Evolutionary conservation across 1,284 basidiomycete genomes (phyloP), one percentile per base, ranked within the genome.

Genomic region (Gymnopus androsaceus): DNA sequence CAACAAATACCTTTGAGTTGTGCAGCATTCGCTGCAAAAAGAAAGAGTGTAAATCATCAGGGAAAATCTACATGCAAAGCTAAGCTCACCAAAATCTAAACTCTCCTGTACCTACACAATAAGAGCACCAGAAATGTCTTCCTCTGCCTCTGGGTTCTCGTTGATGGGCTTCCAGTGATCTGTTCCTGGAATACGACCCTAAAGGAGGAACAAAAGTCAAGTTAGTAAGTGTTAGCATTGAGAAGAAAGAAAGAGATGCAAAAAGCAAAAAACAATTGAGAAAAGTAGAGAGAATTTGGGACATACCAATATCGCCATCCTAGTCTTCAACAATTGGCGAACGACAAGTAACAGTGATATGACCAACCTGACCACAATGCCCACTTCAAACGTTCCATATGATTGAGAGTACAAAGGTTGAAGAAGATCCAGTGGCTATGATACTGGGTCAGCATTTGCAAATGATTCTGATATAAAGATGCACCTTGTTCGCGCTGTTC

Each of bases 261-360:
- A n/a, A n/a, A n/a, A n/a, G n/a, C n/a, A n/a, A n/a, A n/a, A n/a
- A n/a, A n/a, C n/a, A n/a, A n/a, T n/a, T n/a, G n/a, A n/a, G n/a
- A n/a, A n/a, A n/a, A n/a, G n/a, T n/a, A n/a, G n/a, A n/a, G n/a
- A n/a, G n/a, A n/a, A n/a, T n/a, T 19, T 15, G 12, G 3, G 21
- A 66, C 75, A 51, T 55, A 79, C 78, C 63, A 82, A 59, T 50
- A 82, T 80, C 0, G 76, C 72, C 79, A 82, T 79, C 17, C 79
- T 68, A 12, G 78, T 72, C 67, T 83, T 87, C 4, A 93, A 93
- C 1, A 92, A 93, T 45, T 92, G 86, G 62, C 89, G 87, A 9
- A 98, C 90, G 51, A 96, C 92, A 27, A 97, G 79, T 1, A 97
- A 75, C 41, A 98, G 79, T 1, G 93, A 94, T 55, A 93, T 84